Evolutionary conservation across 352 stramenopile species (phyloP), one percentile per base, ranked within the genome.

Genomic region (Phytophthora quininea): DNA sequence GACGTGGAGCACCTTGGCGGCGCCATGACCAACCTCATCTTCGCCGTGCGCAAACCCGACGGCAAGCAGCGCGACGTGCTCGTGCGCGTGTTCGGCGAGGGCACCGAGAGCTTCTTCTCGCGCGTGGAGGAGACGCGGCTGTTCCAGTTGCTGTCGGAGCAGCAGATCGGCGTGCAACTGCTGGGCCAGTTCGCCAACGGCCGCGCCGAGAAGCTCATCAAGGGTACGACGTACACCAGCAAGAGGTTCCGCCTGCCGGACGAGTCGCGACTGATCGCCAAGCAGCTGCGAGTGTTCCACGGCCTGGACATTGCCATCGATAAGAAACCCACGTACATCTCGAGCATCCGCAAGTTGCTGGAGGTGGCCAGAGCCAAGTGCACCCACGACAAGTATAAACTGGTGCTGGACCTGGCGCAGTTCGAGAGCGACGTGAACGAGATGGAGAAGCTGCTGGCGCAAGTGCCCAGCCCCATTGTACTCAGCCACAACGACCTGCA

Each of bases 401-500:
- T 42, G 33, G 40, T 84, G 19, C 33, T 88, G 43, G 77, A 93
- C 65, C 76, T 91, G 47, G 73, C 84, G 31, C 54, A 82, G n/a
- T 62, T 84, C 27, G 69, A 32, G 0, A 48, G 58, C 0, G 77
- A 90, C 55, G 58, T 93, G 24, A 64, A 88, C n/a, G 80, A 86
- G 47, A 58, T 94, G 40, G 80, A 94, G 57, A 54, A 69, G 30
- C 48, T 82, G 9, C 69, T 92, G 19, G 75, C 66, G 10, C 15
- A 76, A 12, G 86, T 97, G 46, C 67, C 86, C 30, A 96, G 84
- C 35, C 81, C 83, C 33, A 52, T 92, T 35, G 88, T 97, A 50
- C 76, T 98, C 49, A 95, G 88, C 63, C 93, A 98, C 76, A 98
- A 98, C 71, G 93, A 98, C 70, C 67, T 98, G 61, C 89, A 98